Evolutionary conservation across 2,329 filamentous ascomycete genomes (phyloP).

Genomic region (Raffaelea arxii): DNA sequence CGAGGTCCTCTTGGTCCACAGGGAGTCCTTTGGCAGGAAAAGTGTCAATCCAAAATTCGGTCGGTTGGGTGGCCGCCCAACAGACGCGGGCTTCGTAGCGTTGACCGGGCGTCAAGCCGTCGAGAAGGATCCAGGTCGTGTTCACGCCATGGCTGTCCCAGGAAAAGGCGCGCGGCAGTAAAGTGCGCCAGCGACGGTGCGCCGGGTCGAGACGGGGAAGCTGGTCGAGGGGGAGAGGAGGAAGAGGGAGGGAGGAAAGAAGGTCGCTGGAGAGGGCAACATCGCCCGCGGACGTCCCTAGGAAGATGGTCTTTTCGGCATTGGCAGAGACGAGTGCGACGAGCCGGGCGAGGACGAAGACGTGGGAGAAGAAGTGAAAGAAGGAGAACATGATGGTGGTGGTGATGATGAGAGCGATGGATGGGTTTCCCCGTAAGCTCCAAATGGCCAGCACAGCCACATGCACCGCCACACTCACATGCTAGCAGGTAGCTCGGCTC

Average conservation of each 20-base stretch:
- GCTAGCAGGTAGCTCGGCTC: conserved; percentile 1
- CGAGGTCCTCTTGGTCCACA: no score
- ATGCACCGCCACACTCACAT: conserved; percentile 15
- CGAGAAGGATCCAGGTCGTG: conserved; percentile 73
- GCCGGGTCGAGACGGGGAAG: conserved; percentile 8
- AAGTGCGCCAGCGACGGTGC: conserved; percentile 39
- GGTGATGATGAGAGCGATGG: neutral
- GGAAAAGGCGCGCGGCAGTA: conserved; percentile 61
- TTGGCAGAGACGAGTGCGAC: conserved; percentile 46
- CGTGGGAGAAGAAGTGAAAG: neutral
- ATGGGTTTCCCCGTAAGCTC: neutral
- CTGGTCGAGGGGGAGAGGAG: conserved; percentile 12
- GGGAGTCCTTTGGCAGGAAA: no score
- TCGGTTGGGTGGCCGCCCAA: conserved; percentile 64
- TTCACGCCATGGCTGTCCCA: conserved; percentile 46
- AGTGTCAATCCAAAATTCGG: neutral
- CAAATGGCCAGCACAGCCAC: conserved; percentile 1
- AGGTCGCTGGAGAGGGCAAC: conserved; percentile 47
- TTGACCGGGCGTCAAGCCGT: conserved; percentile 56
- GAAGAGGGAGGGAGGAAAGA: conserved; percentile 51
- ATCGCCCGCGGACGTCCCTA: conserved; percentile 51
- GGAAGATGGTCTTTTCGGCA: conserved; percentile 85
- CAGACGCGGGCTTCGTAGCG: conserved; percentile 89
- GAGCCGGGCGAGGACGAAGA: conserved; percentile 11
- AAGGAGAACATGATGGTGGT: neutral